Evolutionary conservation across 176 grass and related monocot species (phyloP), one percentile per base, ranked within the genome.

Genomic region (Zizania latifolia): DNA sequence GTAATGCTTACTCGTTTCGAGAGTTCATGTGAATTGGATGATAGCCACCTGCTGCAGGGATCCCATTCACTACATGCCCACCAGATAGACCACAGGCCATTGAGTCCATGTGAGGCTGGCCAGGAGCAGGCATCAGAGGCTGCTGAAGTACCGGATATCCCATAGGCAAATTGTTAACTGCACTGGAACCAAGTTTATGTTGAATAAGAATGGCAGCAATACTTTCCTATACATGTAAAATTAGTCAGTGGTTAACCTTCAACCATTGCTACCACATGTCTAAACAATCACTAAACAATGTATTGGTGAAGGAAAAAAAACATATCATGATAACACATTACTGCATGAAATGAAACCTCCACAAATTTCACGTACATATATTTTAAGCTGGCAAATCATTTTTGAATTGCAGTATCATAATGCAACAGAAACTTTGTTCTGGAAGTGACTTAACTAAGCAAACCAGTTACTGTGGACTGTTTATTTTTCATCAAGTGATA

Each of bases 141-240:
- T 99, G 96, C 62, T 92, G 92, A 73, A 99, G 78, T 75, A 99
- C 85, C 38, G 96, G 96, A 74, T 99, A 99, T 45, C 92, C 96
- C 84, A 99, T 99, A 17, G 96, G 96, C 61, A 94, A 78, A 89
- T 88, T 90, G 68, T 86, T 92, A 77, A 99, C 96, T 99, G 96
- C 88, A 90, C 71, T 78, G 72, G 68, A 86, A 80, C 83, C 61
- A 85, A 68, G 62, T 81, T 82, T 72, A 41, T 81, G 62, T 76
- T 92, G 71, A 85, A 75, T 87, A 93, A 78, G 39, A 78, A 71
- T 62, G 56, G 24, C 60, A 82, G 85, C 8, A 16, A 46, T 67
- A 60, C 32, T 63, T 78, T 1, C 30, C 9, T 30, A 73, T 17
- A 29, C 33, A 6, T 58, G 23, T 65, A 73, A 77, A 76, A 56